Conservation (phyloP, 1,284 basidiomycete species). For the Malassezia restricta region DNA sequence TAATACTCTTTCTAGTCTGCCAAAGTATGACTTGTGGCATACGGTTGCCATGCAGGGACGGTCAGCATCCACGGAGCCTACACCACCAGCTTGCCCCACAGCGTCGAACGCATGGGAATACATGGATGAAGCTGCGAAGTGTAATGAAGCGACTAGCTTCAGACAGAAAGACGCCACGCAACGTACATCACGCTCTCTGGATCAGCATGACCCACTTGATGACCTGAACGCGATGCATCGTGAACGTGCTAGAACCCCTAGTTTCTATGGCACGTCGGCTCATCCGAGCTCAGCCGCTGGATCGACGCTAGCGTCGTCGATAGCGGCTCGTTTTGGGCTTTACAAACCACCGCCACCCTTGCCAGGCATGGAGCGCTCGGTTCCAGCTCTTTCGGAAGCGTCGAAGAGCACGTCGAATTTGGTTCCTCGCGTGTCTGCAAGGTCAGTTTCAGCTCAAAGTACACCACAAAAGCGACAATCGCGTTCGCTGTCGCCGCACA, state of each 20-base stretch:
- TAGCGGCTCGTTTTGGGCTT: constrained; percentile 23
- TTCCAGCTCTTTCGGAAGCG: neutral
- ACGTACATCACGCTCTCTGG: too few relatives aligned
- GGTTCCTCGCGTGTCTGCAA: neutral
- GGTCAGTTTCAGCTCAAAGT: too few relatives aligned
- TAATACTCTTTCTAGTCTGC: neutral
- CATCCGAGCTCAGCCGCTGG: neutral
- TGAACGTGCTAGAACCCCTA: neutral
- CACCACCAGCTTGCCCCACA: neutral
- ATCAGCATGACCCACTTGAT: too few relatives aligned
- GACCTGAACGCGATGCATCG: too few relatives aligned
- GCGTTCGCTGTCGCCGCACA: neutral
- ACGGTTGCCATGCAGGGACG: neutral
- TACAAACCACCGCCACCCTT: constrained; percentile 24
- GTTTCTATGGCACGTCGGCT: neutral
- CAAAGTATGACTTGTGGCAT: constrained; percentile 1
- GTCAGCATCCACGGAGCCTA: neutral
- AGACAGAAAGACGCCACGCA: too few relatives aligned
- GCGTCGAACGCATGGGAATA: neutral
- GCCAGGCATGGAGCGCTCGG: constrained; percentile 10
- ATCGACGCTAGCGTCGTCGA: neutral
- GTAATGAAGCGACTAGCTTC: too few relatives aligned
- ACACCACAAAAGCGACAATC: neutral
- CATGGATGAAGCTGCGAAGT: too few relatives aligned
- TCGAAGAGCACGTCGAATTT: constrained; percentile 14